Evolutionary conservation across 2,329 filamentous ascomycete genomes (phyloP), one percentile per base, ranked within the genome.

Genomic region (Gaeumannomyces sp.): DNA sequence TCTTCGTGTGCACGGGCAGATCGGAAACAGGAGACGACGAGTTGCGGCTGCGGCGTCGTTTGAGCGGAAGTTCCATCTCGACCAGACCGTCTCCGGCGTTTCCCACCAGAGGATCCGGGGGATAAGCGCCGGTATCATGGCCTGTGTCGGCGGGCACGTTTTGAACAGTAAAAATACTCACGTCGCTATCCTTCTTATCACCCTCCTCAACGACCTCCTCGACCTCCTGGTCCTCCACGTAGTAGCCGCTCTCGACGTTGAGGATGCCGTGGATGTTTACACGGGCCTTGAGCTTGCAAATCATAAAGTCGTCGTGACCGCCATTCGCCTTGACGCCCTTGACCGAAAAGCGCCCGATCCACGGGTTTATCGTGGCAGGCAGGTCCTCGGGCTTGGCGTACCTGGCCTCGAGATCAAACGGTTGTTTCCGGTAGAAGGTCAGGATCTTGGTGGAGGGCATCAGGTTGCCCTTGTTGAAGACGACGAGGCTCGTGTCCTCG

Each of bases 371-470:
- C 84, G 94, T 96, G 73, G 93, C 93, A 25, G 95, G 95, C 11
- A 99, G 87, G 64, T 84, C 79, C 60, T 96, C 92, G 27, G 93
- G 91, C 74, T 94, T 91, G 69, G 91, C 89, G 76, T 99, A 99
- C 72, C 91, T 89, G 67, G 95, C 95, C 82, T 99, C 95, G 63
- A 99, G 85, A 75, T 97, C 93, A 77, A 98, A 99, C 60, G 93
- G 85, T 80, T 98, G 92, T 83, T 98, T 98, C 72, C 95, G 90
- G 85, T 98, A 99, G 83, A 99, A 99, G 56, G 95, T 99, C 64
- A 99, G 88, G 70, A 99, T 98, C 86, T 99, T 99, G 69, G 95
- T 99, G 7, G 94, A 98, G 64, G 95, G 95, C 84, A 99, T 89
- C 69, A 96, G 88, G 75, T 97, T 97, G 77, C 94, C 94, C 79